A percentile compares a stretch with the other conserved stretches of the same genome.
Conservation (phyloP, 176 grass and related monocot species). For the Stipa capillata region DNA sequence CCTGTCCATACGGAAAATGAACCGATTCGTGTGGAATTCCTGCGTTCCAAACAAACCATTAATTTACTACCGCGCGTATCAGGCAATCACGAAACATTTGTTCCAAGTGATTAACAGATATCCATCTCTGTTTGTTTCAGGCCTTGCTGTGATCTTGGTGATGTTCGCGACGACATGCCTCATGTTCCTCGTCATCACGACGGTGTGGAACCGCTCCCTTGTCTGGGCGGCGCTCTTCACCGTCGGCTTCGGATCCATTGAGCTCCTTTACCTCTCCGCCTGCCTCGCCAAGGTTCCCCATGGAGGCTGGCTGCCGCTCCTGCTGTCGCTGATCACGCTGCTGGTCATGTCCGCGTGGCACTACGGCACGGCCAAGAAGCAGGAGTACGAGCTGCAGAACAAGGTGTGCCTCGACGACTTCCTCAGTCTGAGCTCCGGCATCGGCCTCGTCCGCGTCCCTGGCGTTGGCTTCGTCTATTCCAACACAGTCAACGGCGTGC, state of each 20-base stretch:
- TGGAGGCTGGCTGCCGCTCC: slow-evolving; percentile 75
- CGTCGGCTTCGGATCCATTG: slow-evolving; percentile 55
- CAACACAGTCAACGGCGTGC: slow-evolving; percentile 34
- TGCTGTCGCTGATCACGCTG: slow-evolving; percentile 48
- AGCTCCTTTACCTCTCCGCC: slow-evolving; percentile 64
- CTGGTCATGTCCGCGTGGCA: slow-evolving; percentile 74
- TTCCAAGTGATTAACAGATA: not conserved
- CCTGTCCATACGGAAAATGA: too few relatives aligned
- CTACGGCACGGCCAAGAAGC: slow-evolving; percentile 77
- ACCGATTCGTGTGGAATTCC: too few relatives aligned
- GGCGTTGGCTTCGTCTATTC: slow-evolving; percentile 78
- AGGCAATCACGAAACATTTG: too few relatives aligned
- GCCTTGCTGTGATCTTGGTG: slow-evolving; percentile 67
- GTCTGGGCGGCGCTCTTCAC: slow-evolving; percentile 50
- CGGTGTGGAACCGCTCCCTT: slow-evolving; percentile 49
- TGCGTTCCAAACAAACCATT: too few relatives aligned
- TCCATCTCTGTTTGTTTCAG: slow-evolving; percentile 7
- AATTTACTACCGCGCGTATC: too few relatives aligned
- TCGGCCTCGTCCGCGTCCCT: slow-evolving; percentile 63
- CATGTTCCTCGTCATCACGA: slow-evolving; percentile 82
- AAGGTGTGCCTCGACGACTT: slow-evolving; percentile 61
- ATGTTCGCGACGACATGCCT: slow-evolving; percentile 90
- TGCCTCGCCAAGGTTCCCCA: slow-evolving; percentile 62
- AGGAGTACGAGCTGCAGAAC: slow-evolving; percentile 75
- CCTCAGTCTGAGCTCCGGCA: slow-evolving; percentile 48